A percentile compares a stretch with the other conserved stretches of the same genome.
These are phyloP conservation scores for Aspergillus biplanus DNA, from an alignment of 495 filamentous ascomycete genomes.

Conservation along the genomic window DNA sequence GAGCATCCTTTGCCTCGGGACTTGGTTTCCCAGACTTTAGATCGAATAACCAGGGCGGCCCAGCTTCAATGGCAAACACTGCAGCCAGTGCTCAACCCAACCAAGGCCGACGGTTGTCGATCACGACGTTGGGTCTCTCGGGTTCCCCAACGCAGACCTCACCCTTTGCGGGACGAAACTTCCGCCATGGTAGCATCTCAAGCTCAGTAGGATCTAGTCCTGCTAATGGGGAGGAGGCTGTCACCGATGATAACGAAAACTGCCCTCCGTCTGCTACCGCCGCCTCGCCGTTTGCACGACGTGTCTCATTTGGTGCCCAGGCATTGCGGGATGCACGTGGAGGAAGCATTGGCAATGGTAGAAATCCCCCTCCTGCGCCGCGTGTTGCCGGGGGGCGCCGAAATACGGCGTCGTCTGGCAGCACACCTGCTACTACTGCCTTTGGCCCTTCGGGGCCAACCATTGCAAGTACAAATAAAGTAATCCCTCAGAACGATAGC, in stretches of 20 bases:
- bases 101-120: slow-evolving; percentile 82
- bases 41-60: slow-evolving; percentile 37
- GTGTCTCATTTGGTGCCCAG: slow-evolving; percentile 89
- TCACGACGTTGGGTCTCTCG: slow-evolving; percentile 82
- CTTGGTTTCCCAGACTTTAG: slow-evolving; percentile 51
- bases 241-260: slow-evolving; percentile 78
- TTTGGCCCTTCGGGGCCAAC: slow-evolving; percentile 32
- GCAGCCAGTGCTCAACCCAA: slow-evolving; percentile 64
- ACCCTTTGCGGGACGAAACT: slow-evolving; percentile 49
- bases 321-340: slow-evolving; percentile 73
- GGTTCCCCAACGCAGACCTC: slow-evolving; percentile 71
- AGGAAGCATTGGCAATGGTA: slow-evolving; percentile 52
- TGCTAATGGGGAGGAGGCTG: slow-evolving; percentile 82
- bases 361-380: slow-evolving; percentile 41
- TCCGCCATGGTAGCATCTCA: slow-evolving; percentile 73
- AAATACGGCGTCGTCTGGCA: slow-evolving; percentile 27
- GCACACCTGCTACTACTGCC: slow-evolving; percentile 25
- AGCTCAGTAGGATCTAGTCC: slow-evolving; percentile 72
- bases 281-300: slow-evolving; percentile 76
- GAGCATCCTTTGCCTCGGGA: slow-evolving; percentile 52
- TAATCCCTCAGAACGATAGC: slow-evolving; percentile 44
- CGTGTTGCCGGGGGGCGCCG: slow-evolving; percentile 31
- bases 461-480: slow-evolving; percentile 45
- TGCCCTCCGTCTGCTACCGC: slow-evolving; percentile 53
- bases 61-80: slow-evolving; percentile 68